Evolutionary conservation across 352 stramenopile species (phyloP).

Genomic region (Phytophthora meadii): DNA sequence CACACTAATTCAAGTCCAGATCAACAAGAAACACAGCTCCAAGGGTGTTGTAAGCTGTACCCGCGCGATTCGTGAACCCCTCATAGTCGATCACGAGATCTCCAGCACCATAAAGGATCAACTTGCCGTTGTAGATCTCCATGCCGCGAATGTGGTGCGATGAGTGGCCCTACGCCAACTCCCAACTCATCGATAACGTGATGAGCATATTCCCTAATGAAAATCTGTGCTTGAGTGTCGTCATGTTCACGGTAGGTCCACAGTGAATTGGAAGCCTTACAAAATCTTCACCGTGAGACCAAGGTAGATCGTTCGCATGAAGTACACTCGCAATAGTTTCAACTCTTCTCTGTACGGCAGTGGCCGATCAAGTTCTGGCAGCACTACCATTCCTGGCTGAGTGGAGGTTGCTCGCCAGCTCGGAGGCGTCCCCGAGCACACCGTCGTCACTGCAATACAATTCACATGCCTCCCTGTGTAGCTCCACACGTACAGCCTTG

Average conservation of each 20-base stretch:
- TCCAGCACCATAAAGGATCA: slow-evolving; percentile 51
- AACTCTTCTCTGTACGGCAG: slow-evolving; percentile 7
- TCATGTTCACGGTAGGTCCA: slow-evolving; percentile 39
- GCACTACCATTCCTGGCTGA: slow-evolving; percentile 39
- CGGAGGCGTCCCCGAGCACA: slow-evolving; percentile 39
- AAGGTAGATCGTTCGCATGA: slow-evolving; percentile 20
- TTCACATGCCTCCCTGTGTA: slow-evolving; percentile 21
- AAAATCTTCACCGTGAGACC: slow-evolving; percentile 24
- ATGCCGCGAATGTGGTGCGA: slow-evolving; percentile 54
- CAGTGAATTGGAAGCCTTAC: slow-evolving; percentile 51
- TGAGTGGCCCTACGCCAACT: slow-evolving; percentile 58
- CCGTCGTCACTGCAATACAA: slow-evolving; percentile 37
- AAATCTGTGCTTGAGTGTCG: slow-evolving; percentile 29
- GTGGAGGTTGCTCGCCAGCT: slow-evolving; percentile 35
- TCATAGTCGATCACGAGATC: slow-evolving; percentile 65
- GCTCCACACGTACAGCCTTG: slow-evolving; percentile 19
- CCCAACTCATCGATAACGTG: slow-evolving; percentile 43
- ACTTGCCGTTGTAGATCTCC: slow-evolving; percentile 48
- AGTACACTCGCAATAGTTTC: slow-evolving; percentile 10
- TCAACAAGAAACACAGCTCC: slow-evolving; percentile 47
- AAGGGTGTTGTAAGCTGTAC: slow-evolving; percentile 46
- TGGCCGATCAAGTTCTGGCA: slow-evolving; percentile 27
- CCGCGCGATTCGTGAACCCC: slow-evolving; percentile 45
- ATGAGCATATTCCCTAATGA: slow-evolving; percentile 37
- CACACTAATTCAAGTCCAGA: no score